phyloP scores from a whole-genome alignment of 768 basidiomycete genomes.

The Trametes meyenii region DNA sequence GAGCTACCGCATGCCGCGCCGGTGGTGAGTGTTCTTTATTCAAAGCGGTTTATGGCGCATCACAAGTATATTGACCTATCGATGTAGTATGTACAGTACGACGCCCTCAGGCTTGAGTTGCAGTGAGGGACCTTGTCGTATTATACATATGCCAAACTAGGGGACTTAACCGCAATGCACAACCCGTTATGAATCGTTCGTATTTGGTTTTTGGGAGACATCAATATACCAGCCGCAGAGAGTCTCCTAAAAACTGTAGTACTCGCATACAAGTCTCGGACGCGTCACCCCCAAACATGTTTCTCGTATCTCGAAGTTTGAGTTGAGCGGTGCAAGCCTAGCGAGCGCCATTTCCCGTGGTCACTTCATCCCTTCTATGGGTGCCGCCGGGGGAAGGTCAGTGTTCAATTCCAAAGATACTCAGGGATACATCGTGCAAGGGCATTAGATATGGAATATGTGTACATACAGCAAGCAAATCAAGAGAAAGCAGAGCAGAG shows the following conservation, averaged over 20 bases:
- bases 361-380: too few species aligned
- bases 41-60: too few species aligned
- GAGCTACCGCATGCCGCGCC: conserved; percentile 26
- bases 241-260: not conserved
- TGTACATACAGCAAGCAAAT: not conserved
- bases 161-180: not conserved
- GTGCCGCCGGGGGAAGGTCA: too few species aligned
- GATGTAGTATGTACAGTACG: conserved; percentile 32
- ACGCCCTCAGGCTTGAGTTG: conserved; percentile 29
- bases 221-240: conserved; percentile 4
- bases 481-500: conserved; percentile 2
- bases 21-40: conserved; percentile 15
- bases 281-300: not conserved
- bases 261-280: not conserved
- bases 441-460: too few species aligned
- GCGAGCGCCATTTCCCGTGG: too few species aligned
- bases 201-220: not conserved
- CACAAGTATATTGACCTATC: not conserved
- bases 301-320: too few species aligned
- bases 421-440: too few species aligned
- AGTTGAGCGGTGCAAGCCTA: too few species aligned
- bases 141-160: not conserved
- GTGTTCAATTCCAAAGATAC: too few species aligned
- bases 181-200: not conserved
- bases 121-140: not conserved